Evolutionary conservation across 2,329 filamentous ascomycete species (phyloP).

Genomic region (Coniochaeta pulveracea): DNA sequence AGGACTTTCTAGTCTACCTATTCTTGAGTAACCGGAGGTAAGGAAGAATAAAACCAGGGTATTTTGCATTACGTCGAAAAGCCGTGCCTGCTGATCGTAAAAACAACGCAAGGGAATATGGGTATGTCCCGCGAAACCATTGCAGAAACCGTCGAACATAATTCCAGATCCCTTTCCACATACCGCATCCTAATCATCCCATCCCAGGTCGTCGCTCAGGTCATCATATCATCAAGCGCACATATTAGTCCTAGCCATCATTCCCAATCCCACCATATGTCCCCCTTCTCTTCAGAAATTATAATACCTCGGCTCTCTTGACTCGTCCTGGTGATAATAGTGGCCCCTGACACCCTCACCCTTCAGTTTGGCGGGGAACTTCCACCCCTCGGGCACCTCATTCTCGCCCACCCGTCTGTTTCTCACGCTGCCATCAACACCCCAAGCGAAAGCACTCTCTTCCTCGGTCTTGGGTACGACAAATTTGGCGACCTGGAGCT

Average conservation of each 20-base stretch:
- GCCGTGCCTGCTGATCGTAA: too few species aligned
- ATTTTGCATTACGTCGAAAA: too few species aligned
- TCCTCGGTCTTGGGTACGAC: slow-evolving; percentile 61
- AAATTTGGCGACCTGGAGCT: slow-evolving; percentile 94
- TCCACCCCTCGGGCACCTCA: slow-evolving; percentile 63
- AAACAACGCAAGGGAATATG: too few species aligned
- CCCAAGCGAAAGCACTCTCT: slow-evolving; percentile 33
- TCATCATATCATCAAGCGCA: too few species aligned
- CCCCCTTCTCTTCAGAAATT: slow-evolving; percentile 18
- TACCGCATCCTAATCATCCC: neutral
- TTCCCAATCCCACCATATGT: neutral
- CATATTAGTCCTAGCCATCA: too few species aligned
- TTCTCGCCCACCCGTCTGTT: slow-evolving; percentile 52
- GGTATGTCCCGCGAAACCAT: too few species aligned
- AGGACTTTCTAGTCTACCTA: too few species aligned
- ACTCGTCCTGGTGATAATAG: slow-evolving; percentile 84
- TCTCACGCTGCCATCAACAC: slow-evolving; percentile 39
- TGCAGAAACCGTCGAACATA: too few species aligned
- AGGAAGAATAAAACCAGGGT: too few species aligned
- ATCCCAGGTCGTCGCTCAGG: slow-evolving; percentile 1
- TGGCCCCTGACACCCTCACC: slow-evolving; percentile 83
- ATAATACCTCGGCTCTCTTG: slow-evolving; percentile 77
- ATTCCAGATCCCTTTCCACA: too few species aligned
- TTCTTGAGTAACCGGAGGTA: too few species aligned
- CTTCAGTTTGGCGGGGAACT: slow-evolving; percentile 77